A percentile compares a stretch with the other conserved stretches of the same genome.
Conservation (phyloP, 176 grass and related monocot species). For the Rhynchospora tenuis region DNA sequence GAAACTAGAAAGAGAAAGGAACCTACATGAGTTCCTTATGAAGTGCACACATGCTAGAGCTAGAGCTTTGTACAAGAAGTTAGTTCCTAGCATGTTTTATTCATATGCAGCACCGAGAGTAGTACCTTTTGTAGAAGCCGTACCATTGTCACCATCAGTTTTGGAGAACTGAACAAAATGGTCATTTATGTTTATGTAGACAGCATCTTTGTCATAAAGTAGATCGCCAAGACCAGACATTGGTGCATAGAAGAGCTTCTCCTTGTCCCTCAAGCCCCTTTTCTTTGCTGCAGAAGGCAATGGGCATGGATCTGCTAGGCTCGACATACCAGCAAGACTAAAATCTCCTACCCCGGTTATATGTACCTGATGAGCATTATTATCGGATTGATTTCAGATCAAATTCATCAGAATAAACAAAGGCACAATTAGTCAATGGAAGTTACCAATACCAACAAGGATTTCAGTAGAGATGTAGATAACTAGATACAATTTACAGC, state of each 20-base stretch:
- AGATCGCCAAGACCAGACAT: constrained; percentile 99
- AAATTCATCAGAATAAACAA: neutral
- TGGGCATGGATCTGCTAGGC: constrained; percentile 89
- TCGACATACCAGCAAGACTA: constrained; percentile 62
- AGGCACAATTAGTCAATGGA: neutral
- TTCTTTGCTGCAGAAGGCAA: constrained; percentile 94
- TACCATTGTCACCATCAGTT: constrained; percentile 38
- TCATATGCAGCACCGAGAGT: neutral
- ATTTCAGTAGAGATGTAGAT: neutral
- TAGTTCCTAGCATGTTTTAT: neutral
- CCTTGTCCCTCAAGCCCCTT: constrained; percentile 88
- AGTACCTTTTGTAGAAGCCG: constrained; percentile 44
- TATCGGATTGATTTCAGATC: neutral
- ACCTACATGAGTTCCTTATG: neutral
- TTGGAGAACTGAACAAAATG: constrained; percentile 97
- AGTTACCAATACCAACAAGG: neutral
- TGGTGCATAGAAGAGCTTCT: constrained; percentile 94
- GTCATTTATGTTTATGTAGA: constrained; percentile 96
- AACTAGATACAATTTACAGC: neutral
- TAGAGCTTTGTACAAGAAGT: neutral
- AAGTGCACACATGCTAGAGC: neutral
- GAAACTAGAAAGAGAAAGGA: neutral
- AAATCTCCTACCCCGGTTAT: constrained; percentile 93
- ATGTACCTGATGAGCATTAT: constrained; percentile 61
- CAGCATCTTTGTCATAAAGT: constrained; percentile 91